A percentile compares a stretch with the other conserved stretches of the same genome.
Evolutionary conservation across 192 early-diverging fungal species (phyloP).

Genomic region (Podila verticillata): DNA sequence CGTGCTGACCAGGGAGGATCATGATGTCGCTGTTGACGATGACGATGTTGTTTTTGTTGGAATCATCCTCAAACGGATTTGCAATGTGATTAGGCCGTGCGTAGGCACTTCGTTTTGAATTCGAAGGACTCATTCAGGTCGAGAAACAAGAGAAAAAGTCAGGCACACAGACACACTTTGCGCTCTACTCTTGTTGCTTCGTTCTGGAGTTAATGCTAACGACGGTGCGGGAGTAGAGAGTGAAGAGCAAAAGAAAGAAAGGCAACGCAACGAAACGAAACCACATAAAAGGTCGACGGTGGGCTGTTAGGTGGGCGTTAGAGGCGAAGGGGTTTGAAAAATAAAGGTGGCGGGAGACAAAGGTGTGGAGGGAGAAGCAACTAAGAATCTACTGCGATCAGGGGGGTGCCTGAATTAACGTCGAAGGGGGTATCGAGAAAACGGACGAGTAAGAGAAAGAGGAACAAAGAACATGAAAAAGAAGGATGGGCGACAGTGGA

Average conservation of each 20-base stretch:
- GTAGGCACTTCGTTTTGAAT: neutral
- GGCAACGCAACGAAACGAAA: neutral
- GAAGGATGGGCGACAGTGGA: too few relatives aligned
- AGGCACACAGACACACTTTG: too few relatives aligned
- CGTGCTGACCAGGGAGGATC: conserved; percentile 17
- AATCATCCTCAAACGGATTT: neutral
- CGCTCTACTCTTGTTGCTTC: neutral
- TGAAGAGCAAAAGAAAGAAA: neutral
- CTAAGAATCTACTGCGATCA: too few relatives aligned
- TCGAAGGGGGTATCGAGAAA: too few relatives aligned
- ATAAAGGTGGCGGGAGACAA: conserved; percentile 1
- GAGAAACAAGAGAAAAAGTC: too few relatives aligned
- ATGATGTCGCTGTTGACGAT: conserved; percentile 46
- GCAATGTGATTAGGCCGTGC: neutral
- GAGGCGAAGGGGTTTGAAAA: neutral
- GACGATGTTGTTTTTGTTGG: conserved; percentile 5
- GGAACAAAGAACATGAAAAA: too few relatives aligned
- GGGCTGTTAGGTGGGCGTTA: neutral
- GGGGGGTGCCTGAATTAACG: too few relatives aligned
- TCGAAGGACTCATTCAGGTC: neutral
- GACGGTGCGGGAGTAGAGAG: neutral
- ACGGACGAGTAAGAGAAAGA: too few relatives aligned
- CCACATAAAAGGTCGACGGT: neutral
- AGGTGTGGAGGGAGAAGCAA: neutral
- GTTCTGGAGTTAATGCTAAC: neutral